These are phyloP conservation scores for Nitzschia sp. DNA, from an alignment of 108 stramenopile genomes.

Conservation along the genomic window DNA sequence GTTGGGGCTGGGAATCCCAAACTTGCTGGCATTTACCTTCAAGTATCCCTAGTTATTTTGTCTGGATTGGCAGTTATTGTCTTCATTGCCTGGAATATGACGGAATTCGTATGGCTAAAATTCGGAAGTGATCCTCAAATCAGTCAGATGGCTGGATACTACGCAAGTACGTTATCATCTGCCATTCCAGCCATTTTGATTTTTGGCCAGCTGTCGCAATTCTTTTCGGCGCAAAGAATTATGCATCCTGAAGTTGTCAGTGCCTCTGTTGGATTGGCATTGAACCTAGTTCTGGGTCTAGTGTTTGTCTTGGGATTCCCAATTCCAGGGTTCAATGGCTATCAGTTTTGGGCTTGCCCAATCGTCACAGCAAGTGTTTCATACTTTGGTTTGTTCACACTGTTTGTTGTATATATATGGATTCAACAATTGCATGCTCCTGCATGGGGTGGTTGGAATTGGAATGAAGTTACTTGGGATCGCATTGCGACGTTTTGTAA, in stretches of 20 bases:
- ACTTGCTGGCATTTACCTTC: conserved; percentile 57
- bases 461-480: conserved; percentile 53
- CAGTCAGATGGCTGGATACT: conserved; percentile 68
- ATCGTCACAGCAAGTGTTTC: conserved; percentile 65
- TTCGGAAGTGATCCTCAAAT: conserved; percentile 54
- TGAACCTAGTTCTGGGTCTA: conserved; percentile 68
- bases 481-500: conserved; percentile 58
- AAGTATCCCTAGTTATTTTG: conserved; percentile 59
- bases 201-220: conserved; percentile 71
- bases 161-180: conserved; percentile 59
- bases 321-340: conserved; percentile 58
- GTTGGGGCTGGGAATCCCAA: conserved; percentile 63
- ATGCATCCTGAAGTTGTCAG: conserved; percentile 72
- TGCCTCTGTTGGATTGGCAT: conserved; percentile 51
- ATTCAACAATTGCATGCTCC: conserved; percentile 41
- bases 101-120: conserved; percentile 53
- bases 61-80: conserved; percentile 44
- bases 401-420: conserved; percentile 47
- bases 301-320: conserved; percentile 78
- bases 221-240: conserved; percentile 74
- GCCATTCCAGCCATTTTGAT: conserved; percentile 60
- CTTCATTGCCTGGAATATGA: conserved; percentile 60
- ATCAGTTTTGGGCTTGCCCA: conserved; percentile 77
- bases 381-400: conserved; percentile 51
- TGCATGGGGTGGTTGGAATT: conserved; percentile 51